Conservation (phyloP, 495 filamentous ascomycete species). For the Emericellopsis terricola region DNA sequence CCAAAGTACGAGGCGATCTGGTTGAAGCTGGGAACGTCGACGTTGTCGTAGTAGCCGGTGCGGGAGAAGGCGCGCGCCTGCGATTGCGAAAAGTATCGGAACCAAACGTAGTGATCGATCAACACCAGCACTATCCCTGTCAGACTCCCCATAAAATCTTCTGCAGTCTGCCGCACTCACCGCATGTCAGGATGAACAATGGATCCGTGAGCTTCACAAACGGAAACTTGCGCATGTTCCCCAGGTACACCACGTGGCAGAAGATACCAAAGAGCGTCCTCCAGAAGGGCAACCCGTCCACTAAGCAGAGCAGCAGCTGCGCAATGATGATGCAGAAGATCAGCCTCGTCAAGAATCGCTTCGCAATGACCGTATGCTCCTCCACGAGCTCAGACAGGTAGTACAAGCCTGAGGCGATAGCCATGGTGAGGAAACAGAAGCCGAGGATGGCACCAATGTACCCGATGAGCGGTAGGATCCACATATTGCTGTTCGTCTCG, state of each 20-base stretch:
- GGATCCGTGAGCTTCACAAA: constrained; percentile 80
- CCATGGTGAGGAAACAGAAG: constrained; percentile 83
- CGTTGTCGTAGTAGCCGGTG: constrained; percentile 37
- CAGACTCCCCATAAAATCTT: too few relatives aligned
- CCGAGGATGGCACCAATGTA: constrained; percentile 76
- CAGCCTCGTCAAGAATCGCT: constrained; percentile 61
- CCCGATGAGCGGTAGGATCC: constrained; percentile 78
- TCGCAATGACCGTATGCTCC: constrained; percentile 86
- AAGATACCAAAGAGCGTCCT: constrained; percentile 58
- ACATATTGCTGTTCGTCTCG: constrained; percentile 64
- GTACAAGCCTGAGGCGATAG: constrained; percentile 91
- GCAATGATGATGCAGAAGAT: constrained; percentile 70
- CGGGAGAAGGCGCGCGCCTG: constrained; percentile 26
- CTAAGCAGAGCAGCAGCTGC: constrained; percentile 53
- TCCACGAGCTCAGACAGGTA: constrained; percentile 97
- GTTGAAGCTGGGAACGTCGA: constrained; percentile 65
- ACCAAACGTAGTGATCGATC: constrained; percentile 94
- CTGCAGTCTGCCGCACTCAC: too few relatives aligned
- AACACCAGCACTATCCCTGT: constrained; percentile 52
- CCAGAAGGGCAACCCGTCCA: constrained; percentile 70
- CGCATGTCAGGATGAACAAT: constrained; percentile 69
- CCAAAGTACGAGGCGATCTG: constrained; percentile 95
- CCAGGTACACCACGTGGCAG: constrained; percentile 75
- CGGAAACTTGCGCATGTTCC: constrained; percentile 76
- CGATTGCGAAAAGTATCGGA: constrained; percentile 68